Base-by-base conservation (phyloP, 306 rosid species). In the Parietaria judaica region DNA sequence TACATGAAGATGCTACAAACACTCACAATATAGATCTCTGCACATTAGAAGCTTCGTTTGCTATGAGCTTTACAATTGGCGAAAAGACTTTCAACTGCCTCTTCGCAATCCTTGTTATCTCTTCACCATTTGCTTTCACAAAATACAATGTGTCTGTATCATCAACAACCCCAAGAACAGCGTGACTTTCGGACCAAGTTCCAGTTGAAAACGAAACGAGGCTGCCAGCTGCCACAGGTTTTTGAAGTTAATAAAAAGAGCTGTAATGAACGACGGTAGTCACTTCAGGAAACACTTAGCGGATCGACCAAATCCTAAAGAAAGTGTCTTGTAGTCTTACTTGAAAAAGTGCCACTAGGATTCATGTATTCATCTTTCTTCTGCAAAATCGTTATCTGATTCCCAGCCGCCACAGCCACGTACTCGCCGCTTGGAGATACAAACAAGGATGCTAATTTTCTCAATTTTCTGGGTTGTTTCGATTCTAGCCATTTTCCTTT, bases 381-480 rank as follows among this genome's bases (percentile, higher is more conserved):
- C 57, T 70, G 81, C 61, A 92, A 67, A 82, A 88, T 74, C 23
- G 94, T 88, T 65, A 92, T 80, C 60, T 79, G 95, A 76, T 88
- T 88, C 60, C 95, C 95, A 36, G 88, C 71, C n/a, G 82, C 96
- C 67, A 92, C 94, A 34, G 96, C 99, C 39, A 88, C 95, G 54
- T 72, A 73, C 65, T 88, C 88, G 11, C 90, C 94, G 1, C 79
- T 78, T 2, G 81, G 81, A 11, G 95, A 92, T 67, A 86, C 74
- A 61, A 88, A 86, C 60, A 88, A 72, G 17, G 94, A 86, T 13
- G 83, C 66, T 69, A 78, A 75, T 68, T 65, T 82, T 75, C 78
- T 78, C 50, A 84, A 60, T 44, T 78, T 84, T 77, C 71, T 83
- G 0, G 79, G 85, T 70, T 78, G 89, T 69, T 78, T 88, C 72